Evolutionary conservation across 2,329 filamentous ascomycete genomes (phyloP), one percentile per base, ranked within the genome.

Genomic region (Lachnellula hyalina): DNA sequence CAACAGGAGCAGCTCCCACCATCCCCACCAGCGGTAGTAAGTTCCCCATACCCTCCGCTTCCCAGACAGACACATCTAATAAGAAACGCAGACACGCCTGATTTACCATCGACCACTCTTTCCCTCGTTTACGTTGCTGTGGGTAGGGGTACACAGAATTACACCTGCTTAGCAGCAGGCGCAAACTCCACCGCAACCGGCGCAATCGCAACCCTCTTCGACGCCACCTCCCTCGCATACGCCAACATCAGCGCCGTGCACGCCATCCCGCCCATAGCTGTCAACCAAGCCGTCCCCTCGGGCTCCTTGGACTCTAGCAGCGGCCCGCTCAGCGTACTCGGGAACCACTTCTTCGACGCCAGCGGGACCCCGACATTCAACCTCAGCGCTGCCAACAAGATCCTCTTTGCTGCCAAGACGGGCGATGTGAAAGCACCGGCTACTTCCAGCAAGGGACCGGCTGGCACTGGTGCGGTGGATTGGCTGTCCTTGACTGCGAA

Each of bases 131-230:
- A 61, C 42, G 59, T 68, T 38, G 61, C 64, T n/a, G 54, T 69
- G 32, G 68, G 68, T 47, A 64, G 65, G 11, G 68, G 68, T 40
- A 54, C 65, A 36, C 68, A 70, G 50, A 70, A 70, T 50, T 70
- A 69, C 53, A 66, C 67, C 42, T 70, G 68, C 60, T 32, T 59
- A 2, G 49, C 42, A n/a, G 47, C 47, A 9, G 55, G 55, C 17
- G 61, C 58, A 11, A 52, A 50, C 8, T 56, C 65, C 5, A 53
- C 56, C 15, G 50, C 63, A 11, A 36, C 65, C 17, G 68, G 68
- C 19, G 68, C 68, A 7, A 47, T 68, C 15, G 68, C 68, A 46
- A 67, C 57, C 5, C 65, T 70, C 54, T 70, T 54, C 58, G 67
- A 70, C 19, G 65, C 57, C 19, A 68, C 68, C 12, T 9, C 48